Evolutionary conservation across 805 yeast genomes (phyloP).

Genomic region (Jamesozyma lodderae): DNA sequence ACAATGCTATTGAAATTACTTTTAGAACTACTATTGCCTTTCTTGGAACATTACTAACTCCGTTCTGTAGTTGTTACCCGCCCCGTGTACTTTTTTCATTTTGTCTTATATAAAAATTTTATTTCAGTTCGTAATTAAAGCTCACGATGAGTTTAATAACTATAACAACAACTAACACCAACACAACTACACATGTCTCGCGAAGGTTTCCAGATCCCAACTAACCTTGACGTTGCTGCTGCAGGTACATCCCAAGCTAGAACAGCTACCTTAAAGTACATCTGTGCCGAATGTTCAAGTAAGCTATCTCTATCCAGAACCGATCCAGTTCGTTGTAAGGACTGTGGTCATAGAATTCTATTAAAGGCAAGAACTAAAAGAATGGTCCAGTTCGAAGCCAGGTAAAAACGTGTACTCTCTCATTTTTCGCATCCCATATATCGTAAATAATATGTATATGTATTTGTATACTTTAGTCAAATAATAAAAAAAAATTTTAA

Average conservation of each 20-base stretch:
- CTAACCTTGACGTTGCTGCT: slow-evolving; percentile 78
- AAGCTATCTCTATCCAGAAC: slow-evolving; percentile 79
- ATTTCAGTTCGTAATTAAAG: too few species aligned
- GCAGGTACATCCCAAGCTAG: slow-evolving; percentile 62
- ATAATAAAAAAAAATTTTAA: not conserved
- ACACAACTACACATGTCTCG: slow-evolving; percentile 52
- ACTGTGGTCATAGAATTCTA: slow-evolving; percentile 95
- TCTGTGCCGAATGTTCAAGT: slow-evolving; percentile 94
- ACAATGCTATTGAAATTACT: too few species aligned
- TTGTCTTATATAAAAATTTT: too few species aligned
- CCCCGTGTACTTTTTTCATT: too few species aligned
- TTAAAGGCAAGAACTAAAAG: slow-evolving; percentile 96
- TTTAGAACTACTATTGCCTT: too few species aligned
- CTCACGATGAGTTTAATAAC: too few species aligned
- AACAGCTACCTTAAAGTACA: slow-evolving; percentile 80
- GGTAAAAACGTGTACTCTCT: slow-evolving; percentile 32
- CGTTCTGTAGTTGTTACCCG: too few species aligned
- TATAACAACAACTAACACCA: too few species aligned
- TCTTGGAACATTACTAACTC: too few species aligned
- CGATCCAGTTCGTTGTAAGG: slow-evolving; percentile 96
- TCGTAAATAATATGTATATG: not conserved
- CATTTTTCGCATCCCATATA: not conserved
- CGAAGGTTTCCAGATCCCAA: slow-evolving; percentile 83
- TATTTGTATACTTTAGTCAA: too few species aligned
- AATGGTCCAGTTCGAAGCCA: slow-evolving; percentile 85